phyloP scores from a whole-genome alignment of 2,329 filamentous ascomycete species.

The Neonectria neomacrospora region DNA sequence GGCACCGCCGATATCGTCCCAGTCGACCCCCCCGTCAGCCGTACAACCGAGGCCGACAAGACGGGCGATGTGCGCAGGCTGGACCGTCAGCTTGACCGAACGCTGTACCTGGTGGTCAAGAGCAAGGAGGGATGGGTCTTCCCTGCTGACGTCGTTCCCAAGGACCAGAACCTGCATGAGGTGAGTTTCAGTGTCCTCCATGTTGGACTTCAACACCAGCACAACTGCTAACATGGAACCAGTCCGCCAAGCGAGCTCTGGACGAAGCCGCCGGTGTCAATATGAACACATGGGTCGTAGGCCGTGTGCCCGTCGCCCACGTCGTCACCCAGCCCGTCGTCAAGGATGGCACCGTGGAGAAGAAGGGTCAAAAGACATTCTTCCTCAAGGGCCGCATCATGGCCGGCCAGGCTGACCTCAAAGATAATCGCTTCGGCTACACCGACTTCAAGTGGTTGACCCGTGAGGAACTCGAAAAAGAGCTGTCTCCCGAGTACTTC shows the following conservation, averaged over 20 bases:
- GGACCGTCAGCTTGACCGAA: slow-evolving; percentile 81
- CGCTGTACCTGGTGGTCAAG: slow-evolving; percentile 89
- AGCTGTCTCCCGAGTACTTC: slow-evolving; percentile 77
- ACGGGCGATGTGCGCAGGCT: slow-evolving; percentile 80
- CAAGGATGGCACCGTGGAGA: slow-evolving; percentile 55
- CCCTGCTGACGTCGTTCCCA: slow-evolving; percentile 75
- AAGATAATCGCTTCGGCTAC: slow-evolving; percentile 76
- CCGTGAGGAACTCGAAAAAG: slow-evolving; percentile 83
- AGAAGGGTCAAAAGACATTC: slow-evolving; percentile 83
- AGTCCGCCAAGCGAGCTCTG: slow-evolving; percentile 87
- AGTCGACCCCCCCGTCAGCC: slow-evolving; percentile 75
- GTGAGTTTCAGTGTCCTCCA: slow-evolving; percentile 62
- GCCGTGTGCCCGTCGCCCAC: slow-evolving; percentile 88
- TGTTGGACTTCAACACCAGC: background rate
- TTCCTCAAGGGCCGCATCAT: slow-evolving; percentile 97
- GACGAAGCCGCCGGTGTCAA: slow-evolving; percentile 83
- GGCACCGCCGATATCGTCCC: slow-evolving; percentile 69
- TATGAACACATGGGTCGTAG: slow-evolving; percentile 99
- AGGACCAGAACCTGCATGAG: slow-evolving; percentile 82
- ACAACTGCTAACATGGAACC: slow-evolving; percentile 35
- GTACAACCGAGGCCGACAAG: slow-evolving; percentile 82
- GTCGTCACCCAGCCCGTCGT: slow-evolving; percentile 66
- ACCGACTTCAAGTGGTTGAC: slow-evolving; percentile 92
- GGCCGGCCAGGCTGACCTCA: slow-evolving; percentile 90
- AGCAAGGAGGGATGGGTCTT: slow-evolving; percentile 83